Evolutionary conservation across 1,284 basidiomycete species (phyloP).

Genomic region (Fistulina hepatica): DNA sequence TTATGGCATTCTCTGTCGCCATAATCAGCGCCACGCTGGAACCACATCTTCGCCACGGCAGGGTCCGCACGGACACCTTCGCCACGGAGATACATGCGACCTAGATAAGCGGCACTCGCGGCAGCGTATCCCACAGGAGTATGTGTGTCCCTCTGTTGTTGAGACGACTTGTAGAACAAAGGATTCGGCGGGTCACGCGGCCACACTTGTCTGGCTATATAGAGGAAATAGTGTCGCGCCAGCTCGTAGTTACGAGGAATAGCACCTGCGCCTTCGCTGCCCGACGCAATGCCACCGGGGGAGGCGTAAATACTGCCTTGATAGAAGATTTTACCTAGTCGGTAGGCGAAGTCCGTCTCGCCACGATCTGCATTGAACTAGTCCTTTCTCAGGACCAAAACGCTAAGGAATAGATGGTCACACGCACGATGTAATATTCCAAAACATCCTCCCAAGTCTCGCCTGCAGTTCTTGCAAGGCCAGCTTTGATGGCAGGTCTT

Average conservation of each 20-base stretch:
- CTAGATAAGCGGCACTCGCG: constrained; percentile 75
- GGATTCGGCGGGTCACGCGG: constrained; percentile 56
- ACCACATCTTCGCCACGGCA: constrained; percentile 83
- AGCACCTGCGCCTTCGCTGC: constrained; percentile 78
- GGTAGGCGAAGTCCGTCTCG: constrained; percentile 76
- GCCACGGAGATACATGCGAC: constrained; percentile 88
- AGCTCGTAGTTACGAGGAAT: constrained; percentile 64
- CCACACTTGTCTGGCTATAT: constrained; percentile 78
- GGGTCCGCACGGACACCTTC: constrained; percentile 83
- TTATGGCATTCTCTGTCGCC: constrained; percentile 85
- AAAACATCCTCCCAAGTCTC: constrained; percentile 89
- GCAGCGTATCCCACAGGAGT: constrained; percentile 58
- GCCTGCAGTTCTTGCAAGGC: constrained; percentile 68
- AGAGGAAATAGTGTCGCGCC: constrained; percentile 73
- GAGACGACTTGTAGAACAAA: constrained; percentile 13
- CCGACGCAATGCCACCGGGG: constrained; percentile 67
- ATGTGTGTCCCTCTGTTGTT: constrained; percentile 43
- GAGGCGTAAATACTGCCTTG: constrained; percentile 78
- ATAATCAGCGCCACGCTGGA: constrained; percentile 74
- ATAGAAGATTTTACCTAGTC: constrained; percentile 88
- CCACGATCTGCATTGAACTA: constrained; percentile 89
- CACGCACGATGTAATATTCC: constrained; percentile 77
- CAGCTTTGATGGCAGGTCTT: constrained; percentile 74
- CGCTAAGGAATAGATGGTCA: background rate
- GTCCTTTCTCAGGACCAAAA: constrained; percentile 7